phyloP scores from a whole-genome alignment of 1,139 yeast species.

The Protomyces lactucae-debilis region DNA sequence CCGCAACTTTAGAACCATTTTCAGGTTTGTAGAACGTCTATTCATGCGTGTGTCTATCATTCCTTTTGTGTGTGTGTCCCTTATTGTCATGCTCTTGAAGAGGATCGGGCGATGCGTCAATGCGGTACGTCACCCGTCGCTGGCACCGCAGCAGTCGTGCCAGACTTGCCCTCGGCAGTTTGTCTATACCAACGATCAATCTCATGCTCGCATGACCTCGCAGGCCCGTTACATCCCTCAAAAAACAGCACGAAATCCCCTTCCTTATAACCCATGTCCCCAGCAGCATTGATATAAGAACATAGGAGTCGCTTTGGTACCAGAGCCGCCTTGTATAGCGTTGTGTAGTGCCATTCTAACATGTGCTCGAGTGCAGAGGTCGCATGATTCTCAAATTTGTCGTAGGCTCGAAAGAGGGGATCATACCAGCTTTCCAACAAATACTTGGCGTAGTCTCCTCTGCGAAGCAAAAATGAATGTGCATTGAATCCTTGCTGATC shows the following conservation, averaged over 20 bases:
- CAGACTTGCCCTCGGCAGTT: not conserved
- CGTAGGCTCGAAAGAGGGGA: constrained; percentile 61
- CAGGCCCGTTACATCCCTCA: constrained; percentile 37
- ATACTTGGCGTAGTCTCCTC: constrained; percentile 59
- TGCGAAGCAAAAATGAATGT: constrained; percentile 61
- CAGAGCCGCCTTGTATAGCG: constrained; percentile 65
- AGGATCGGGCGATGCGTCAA: too few relatives aligned
- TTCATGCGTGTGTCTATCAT: too few relatives aligned
- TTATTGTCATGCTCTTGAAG: too few relatives aligned
- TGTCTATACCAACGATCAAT: constrained; percentile 35
- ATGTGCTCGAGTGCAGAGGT: constrained; percentile 72
- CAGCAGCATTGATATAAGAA: constrained; percentile 42
- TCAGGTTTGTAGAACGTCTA: not conserved
- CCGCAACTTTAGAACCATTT: not conserved
- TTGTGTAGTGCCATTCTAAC: constrained; percentile 87
- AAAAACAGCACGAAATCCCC: constrained; percentile 42
- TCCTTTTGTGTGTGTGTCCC: too few relatives aligned
- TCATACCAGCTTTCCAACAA: constrained; percentile 74
- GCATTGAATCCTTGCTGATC: constrained; percentile 57
- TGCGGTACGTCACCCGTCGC: too few relatives aligned
- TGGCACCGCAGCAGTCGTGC: not conserved
- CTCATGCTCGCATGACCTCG: constrained; percentile 38
- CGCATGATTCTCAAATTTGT: constrained; percentile 52
- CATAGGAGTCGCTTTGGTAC: constrained; percentile 59
- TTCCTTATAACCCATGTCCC: constrained; percentile 37